Evolutionary conservation across 1,284 basidiomycete genomes (phyloP), one percentile per base, ranked within the genome.

Genomic region (Leccinum huronense): DNA sequence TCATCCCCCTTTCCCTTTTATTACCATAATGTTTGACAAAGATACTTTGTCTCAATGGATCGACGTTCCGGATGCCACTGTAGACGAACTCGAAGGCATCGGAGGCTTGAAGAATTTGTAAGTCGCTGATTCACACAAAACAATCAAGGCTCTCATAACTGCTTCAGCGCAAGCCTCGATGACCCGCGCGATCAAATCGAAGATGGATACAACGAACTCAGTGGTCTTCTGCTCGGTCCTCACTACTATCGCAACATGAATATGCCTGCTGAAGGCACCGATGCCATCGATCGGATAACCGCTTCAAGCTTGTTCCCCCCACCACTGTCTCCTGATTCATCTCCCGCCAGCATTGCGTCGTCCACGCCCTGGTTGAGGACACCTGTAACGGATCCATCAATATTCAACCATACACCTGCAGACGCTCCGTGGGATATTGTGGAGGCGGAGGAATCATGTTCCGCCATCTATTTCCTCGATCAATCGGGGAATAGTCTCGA

Each of bases 301-400:
- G 30, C 60, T 58, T 8, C 59, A 5, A 38, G 16, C 19, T 16
- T 65, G 8, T 56, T 61, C 14, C 73, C 63, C 19, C 72, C 72
- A 0, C 63, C 55, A 0, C 64, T 74, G 16, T 77, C 76, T 14
- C 72, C 74, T 0, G 73, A 77, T n/a, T 57, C 58, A 2, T 74
- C 73, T 1, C 76, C 73, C 0, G 58, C 36, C 2, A 75, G 74
- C 8, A 54, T 64, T 40, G 66, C 63, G 16, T 75, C 71, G 11
- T 76, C 74, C 5, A 63, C 65, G 3, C 65, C 72, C 0, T 74
- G 69, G 60, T 45, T 69, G 7, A 63, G 60, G 38, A 74, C 73
- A 0, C 73, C 73, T 0, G 57, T 54, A 10, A 58, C 42, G 5
- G 65, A 65, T 23, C 7, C 33, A 3, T 55, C 42, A 23, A 23